These are phyloP conservation scores for Scheffersomyces lignicola DNA, from an alignment of 1,139 yeast species.

Conservation along the genomic window DNA sequence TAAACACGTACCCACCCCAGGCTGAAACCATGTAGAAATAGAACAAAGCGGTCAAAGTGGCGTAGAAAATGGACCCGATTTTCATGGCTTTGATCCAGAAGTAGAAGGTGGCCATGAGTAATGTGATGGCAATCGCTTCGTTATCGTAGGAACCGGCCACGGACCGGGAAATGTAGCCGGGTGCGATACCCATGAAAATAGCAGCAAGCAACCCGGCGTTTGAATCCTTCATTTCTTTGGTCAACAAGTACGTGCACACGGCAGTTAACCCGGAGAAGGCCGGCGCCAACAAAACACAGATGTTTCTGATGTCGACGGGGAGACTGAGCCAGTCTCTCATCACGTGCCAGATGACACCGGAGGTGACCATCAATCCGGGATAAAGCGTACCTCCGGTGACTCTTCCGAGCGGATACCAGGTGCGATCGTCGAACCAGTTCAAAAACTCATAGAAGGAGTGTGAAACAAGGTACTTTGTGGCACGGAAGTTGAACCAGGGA, in stretches of 20 bases:
- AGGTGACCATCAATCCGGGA: constrained; percentile 98
- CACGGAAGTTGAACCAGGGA: constrained; percentile 98
- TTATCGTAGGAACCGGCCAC: constrained; percentile 99
- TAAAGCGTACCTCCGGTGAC: constrained; percentile 98
- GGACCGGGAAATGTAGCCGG: constrained; percentile 96
- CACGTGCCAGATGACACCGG: constrained; percentile 82
- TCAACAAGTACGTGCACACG: constrained; percentile 83
- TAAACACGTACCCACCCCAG: constrained; percentile 99
- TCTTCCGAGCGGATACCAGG: constrained; percentile 99
- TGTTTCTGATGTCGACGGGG: constrained; percentile 92
- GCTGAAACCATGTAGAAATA: constrained; percentile 99
- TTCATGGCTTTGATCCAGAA: constrained; percentile 95
- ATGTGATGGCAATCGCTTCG: constrained; percentile 97
- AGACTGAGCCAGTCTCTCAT: constrained; percentile 64
- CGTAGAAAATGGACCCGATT: constrained; percentile 85
- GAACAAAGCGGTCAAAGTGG: constrained; percentile 78
- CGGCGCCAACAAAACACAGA: constrained; percentile 95
- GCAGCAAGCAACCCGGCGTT: constrained; percentile 93
- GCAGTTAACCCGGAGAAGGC: constrained; percentile 95
- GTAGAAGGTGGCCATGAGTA: constrained; percentile 92
- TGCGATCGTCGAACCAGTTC: constrained; percentile 98
- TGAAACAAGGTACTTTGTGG: constrained; percentile 83
- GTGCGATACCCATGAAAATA: constrained; percentile 94
- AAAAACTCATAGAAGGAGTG: constrained; percentile 87
- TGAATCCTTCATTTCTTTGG: constrained; percentile 86